phyloP scores from a whole-genome alignment of 257 asterid genomes.

The Solanum habrochaites region DNA sequence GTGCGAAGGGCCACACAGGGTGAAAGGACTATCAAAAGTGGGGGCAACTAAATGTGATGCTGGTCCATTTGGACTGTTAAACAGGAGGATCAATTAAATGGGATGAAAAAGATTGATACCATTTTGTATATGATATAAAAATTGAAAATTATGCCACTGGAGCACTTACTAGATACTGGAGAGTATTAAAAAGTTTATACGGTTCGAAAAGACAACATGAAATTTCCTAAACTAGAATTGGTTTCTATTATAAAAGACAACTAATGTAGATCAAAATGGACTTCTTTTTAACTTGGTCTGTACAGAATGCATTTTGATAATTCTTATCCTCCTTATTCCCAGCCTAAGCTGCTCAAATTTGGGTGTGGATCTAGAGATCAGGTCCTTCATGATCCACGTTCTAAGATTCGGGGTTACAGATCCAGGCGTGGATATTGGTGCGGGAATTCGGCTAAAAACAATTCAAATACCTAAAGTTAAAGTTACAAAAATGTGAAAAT shows the following conservation, averaged over 20 bases:
- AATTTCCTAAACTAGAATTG: background rate
- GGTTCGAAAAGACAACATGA: background rate
- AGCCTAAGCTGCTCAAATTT: background rate
- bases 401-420: background rate
- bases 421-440: background rate
- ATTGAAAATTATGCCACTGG: background rate
- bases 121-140: background rate
- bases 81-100: background rate
- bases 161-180: background rate
- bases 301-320: background rate
- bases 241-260: background rate
- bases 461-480: background rate
- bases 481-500: background rate
- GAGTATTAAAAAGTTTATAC: background rate
- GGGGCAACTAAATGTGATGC: background rate
- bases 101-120: background rate
- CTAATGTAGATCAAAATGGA: background rate
- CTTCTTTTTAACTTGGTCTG: background rate
- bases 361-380: background rate
- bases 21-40: background rate
- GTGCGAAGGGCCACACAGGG: background rate
- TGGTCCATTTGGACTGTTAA: background rate
- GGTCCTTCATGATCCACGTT: background rate
- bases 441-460: background rate
- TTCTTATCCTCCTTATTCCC: background rate